Conservation (phyloP, 202 grass and related monocot species). For the Cymbopogon flexuosus region DNA sequence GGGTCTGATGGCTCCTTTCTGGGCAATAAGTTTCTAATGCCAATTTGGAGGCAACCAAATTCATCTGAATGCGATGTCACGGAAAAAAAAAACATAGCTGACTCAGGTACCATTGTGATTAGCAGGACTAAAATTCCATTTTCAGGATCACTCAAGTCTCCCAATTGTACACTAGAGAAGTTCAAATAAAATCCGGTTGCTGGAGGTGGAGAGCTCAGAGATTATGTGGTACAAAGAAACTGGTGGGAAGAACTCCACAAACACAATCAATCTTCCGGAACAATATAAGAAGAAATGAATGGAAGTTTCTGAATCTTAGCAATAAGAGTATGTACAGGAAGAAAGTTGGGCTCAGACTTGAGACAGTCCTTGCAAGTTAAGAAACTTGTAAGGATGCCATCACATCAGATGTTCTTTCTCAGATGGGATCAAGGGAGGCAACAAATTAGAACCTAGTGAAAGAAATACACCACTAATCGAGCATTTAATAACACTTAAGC, state of each 20-base stretch:
- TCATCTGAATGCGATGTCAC: slow-evolving; percentile 39
- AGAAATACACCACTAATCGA: neutral
- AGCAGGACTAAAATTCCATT: slow-evolving; percentile 49
- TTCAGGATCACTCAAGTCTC: slow-evolving; percentile 31
- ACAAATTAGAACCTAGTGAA: neutral
- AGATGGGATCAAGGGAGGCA: neutral
- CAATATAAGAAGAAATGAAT: neutral
- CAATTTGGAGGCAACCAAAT: slow-evolving; percentile 28
- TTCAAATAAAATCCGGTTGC: slow-evolving; percentile 1
- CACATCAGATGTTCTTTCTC: neutral
- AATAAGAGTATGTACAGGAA: neutral
- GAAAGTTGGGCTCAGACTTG: neutral
- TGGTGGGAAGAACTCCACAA: slow-evolving; percentile 49
- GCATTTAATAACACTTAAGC: neutral
- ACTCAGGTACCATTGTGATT: slow-evolving; percentile 40
- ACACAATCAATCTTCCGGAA: slow-evolving; percentile 30
- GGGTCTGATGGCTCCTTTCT: slow-evolving; percentile 1
- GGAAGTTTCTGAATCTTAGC: neutral
- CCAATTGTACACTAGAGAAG: slow-evolving; percentile 31
- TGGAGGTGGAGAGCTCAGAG: slow-evolving; percentile 36
- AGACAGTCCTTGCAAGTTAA: neutral
- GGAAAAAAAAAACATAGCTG: slow-evolving; percentile 26
- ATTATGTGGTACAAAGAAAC: slow-evolving; percentile 50
- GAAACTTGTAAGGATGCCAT: neutral
- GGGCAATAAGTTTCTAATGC: slow-evolving; percentile 27